Percentiles rank a stretch among this genome's conserved stretches.
Conservation (phyloP, 169 alveolate genomes). For the Plasmodium malariae region DNA sequence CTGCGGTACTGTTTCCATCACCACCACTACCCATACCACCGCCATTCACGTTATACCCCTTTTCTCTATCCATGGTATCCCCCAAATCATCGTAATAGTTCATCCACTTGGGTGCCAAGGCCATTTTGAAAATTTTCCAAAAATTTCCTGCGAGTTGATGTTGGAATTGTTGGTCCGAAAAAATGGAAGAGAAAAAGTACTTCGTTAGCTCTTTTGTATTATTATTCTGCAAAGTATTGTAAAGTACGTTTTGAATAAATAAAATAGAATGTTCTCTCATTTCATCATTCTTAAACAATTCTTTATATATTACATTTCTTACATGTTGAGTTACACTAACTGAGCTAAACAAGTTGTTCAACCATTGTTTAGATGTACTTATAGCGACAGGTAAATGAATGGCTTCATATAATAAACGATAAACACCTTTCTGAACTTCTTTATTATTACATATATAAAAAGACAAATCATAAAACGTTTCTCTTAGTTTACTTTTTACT, state of each 20-base stretch:
- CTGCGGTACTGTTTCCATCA: too few relatives aligned
- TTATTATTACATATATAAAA: constrained; percentile 22
- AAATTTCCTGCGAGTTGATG: constrained; percentile 18
- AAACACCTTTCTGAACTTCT: constrained; percentile 12
- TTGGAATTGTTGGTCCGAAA: constrained; percentile 44
- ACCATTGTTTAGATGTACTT: constrained; percentile 7
- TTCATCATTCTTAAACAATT: constrained; percentile 31
- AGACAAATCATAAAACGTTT: background rate
- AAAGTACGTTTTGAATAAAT: constrained; percentile 12
- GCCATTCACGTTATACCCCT: too few relatives aligned
- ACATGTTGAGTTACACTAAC: constrained; percentile 19
- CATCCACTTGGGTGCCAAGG: constrained; percentile 44
- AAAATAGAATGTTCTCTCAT: constrained; percentile 20
- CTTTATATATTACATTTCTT: constrained; percentile 23
- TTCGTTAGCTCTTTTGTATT: constrained; percentile 19
- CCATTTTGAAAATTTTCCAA: constrained; percentile 41
- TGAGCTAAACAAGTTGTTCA: constrained; percentile 18
- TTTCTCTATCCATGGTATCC: too few relatives aligned
- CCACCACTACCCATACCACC: too few relatives aligned
- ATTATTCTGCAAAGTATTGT: constrained; percentile 1
- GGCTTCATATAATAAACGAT: constrained; percentile 6
- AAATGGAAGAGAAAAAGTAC: constrained; percentile 10
- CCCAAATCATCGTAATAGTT: too few relatives aligned
- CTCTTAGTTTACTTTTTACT: constrained; percentile 1
- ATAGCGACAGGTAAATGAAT: constrained; percentile 41